Conservation (phyloP, 2,329 filamentous ascomycete species). For the Penicillium decumbens region DNA sequence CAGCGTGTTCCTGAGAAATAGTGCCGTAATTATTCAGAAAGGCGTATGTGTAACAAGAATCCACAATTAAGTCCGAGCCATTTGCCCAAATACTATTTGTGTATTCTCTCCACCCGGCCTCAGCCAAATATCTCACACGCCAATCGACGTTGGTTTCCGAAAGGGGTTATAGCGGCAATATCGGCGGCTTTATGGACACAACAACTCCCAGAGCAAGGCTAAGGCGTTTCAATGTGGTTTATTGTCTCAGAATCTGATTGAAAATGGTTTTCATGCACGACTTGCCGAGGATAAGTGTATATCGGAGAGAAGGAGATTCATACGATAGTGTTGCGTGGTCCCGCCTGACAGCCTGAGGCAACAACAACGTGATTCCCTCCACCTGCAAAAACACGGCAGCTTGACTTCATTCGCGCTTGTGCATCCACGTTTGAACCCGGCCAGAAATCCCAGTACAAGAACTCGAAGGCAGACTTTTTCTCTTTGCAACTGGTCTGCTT, state of each 20-base stretch:
- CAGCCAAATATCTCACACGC: background rate
- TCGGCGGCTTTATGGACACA: background rate
- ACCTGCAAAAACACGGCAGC: constrained; percentile 7
- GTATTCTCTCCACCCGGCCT: background rate
- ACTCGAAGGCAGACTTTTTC: background rate
- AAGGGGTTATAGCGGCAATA: background rate
- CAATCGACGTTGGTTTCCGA: background rate
- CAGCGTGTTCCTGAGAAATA: background rate
- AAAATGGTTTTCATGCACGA: background rate
- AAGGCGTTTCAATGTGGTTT: background rate
- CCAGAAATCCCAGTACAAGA: background rate
- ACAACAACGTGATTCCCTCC: constrained; percentile 17
- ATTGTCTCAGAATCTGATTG: background rate
- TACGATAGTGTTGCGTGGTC: background rate
- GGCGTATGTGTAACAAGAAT: background rate
- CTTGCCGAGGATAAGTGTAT: background rate
- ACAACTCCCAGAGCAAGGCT: background rate
- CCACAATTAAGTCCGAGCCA: background rate
- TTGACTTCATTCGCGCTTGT: background rate
- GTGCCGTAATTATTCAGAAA: background rate
- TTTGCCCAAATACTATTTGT: background rate
- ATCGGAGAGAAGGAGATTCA: background rate
- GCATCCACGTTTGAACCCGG: background rate
- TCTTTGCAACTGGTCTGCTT: background rate
- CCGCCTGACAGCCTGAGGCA: constrained; percentile 9